These are phyloP conservation scores for Sungouiella thailandica DNA, from an alignment of 805 yeast species.

Conservation along the genomic window DNA sequence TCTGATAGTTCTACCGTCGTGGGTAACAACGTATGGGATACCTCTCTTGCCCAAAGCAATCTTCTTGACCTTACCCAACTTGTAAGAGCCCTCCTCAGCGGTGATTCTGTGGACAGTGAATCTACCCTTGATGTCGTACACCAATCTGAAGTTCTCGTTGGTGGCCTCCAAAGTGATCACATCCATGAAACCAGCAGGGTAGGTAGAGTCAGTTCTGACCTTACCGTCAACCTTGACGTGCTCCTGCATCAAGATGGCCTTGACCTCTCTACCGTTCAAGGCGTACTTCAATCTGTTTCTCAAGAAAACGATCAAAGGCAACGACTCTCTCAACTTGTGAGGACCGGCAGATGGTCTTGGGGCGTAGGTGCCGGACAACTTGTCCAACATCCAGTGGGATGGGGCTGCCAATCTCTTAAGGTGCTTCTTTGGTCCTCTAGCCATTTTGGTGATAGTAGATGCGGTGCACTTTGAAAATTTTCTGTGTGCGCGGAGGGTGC, in stretches of 20 bases:
- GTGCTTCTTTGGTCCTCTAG: conserved; percentile 61
- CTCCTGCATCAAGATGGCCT: conserved; percentile 30
- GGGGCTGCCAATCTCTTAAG: conserved; percentile 35
- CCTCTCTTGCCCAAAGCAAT: conserved; percentile 98
- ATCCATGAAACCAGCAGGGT: conserved; percentile 31
- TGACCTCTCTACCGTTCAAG: conserved; percentile 31
- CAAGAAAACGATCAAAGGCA: conserved; percentile 29
- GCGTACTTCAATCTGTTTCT: conserved; percentile 33
- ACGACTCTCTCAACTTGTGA: conserved; percentile 32
- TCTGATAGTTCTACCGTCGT: conserved; percentile 99
- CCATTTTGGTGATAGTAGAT: conserved; percentile 43
- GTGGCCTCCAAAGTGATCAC: conserved; percentile 28
- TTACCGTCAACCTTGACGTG: conserved; percentile 32
- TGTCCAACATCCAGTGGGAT: conserved; percentile 37
- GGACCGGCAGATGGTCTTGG: conserved; percentile 34
- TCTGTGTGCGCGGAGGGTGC: conserved; percentile 2
- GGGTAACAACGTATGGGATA: conserved; percentile 97
- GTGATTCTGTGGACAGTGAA: conserved; percentile 99
- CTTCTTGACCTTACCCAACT: conserved; percentile 96
- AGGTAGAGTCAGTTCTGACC: conserved; percentile 30
- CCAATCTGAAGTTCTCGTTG: conserved; percentile 27
- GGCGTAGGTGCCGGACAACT: conserved; percentile 32
- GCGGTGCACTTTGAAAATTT: conserved; percentile 11
- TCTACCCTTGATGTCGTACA: conserved; percentile 81
- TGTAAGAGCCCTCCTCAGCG: conserved; percentile 97